Evolutionary conservation across 2,329 filamentous ascomycete genomes (phyloP).

Genomic region (Monosporascus cannonballus): DNA sequence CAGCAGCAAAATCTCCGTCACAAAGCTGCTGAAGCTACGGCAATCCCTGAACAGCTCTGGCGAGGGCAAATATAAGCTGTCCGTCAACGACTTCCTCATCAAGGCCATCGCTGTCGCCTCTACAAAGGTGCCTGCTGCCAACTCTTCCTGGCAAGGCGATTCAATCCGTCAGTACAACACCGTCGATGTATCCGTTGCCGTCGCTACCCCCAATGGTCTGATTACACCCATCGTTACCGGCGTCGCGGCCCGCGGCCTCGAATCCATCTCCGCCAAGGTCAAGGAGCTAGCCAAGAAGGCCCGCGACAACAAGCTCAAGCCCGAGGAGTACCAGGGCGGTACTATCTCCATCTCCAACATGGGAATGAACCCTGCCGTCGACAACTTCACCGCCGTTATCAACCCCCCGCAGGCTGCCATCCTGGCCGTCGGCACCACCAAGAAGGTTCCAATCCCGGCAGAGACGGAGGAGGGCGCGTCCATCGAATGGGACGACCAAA

Average conservation of each 20-base stretch:
- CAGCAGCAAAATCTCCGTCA: conserved; percentile 81
- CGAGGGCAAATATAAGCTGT: conserved; percentile 96
- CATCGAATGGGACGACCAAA: conserved; percentile 95
- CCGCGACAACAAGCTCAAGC: conserved; percentile 96
- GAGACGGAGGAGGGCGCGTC: conserved; percentile 77
- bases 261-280: conserved; percentile 80
- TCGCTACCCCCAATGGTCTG: conserved; percentile 85
- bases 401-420: conserved; percentile 97
- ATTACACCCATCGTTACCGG: conserved; percentile 97
- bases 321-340: conserved; percentile 97
- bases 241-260: conserved; percentile 79
- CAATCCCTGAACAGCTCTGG: conserved; percentile 83
- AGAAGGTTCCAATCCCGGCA: conserved; percentile 86
- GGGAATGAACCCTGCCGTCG: conserved; percentile 97
- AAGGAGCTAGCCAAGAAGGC: conserved; percentile 97
- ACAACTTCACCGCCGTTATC: conserved; percentile 97
- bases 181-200: conserved; percentile 92
- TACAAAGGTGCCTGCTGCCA: conserved; percentile 90
- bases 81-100: conserved; percentile 99
- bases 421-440: conserved; percentile 87
- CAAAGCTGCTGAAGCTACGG: conserved; percentile 93
- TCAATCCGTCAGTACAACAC: conserved; percentile 89
- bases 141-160: conserved; percentile 89
- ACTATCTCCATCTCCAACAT: conserved; percentile 99
- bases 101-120: conserved; percentile 88